Conservation (phyloP, 2,329 filamentous ascomycete species). For the Ceratocystis albifundus region DNA sequence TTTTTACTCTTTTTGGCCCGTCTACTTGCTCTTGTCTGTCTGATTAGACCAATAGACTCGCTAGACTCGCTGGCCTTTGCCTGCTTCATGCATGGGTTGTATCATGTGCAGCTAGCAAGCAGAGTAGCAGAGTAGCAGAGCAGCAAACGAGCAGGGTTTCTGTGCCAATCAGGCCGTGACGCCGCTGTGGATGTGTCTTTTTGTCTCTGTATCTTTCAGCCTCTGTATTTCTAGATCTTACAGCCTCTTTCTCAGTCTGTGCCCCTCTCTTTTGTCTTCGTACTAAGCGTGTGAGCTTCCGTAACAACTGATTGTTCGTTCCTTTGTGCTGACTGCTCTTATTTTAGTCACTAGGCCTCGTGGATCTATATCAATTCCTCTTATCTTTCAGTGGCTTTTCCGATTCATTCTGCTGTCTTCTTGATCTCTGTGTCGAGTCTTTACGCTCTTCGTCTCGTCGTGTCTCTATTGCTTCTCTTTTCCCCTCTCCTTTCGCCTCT, state of each 20-base stretch:
- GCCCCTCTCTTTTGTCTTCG: neutral
- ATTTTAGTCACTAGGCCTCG: neutral
- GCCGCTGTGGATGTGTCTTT: neutral
- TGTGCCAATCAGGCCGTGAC: constrained; percentile 17
- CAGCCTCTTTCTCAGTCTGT: neutral
- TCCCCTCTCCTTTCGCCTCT: neutral
- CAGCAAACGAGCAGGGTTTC: neutral
- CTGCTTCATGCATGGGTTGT: neutral
- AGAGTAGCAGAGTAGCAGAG: neutral
- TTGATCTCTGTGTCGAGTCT: neutral
- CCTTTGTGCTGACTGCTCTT: neutral
- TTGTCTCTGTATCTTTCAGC: constrained; percentile 2
- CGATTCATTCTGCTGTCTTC: too few species aligned
- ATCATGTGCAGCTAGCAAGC: constrained; percentile 4
- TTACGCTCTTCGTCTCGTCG: neutral
- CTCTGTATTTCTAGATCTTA: neutral
- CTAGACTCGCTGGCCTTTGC: neutral
- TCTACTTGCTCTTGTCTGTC: too few species aligned
- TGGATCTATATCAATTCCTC: too few species aligned
- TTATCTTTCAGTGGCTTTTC: too few species aligned
- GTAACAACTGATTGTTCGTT: too few species aligned
- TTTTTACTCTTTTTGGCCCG: too few species aligned
- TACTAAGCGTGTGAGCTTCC: too few species aligned
- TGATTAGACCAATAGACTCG: neutral
- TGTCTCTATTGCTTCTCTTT: neutral